Percentiles rank a stretch among this genome's conserved stretches.
Conservation (phyloP, 768 basidiomycete species). For the Lepiota subincarnata region DNA sequence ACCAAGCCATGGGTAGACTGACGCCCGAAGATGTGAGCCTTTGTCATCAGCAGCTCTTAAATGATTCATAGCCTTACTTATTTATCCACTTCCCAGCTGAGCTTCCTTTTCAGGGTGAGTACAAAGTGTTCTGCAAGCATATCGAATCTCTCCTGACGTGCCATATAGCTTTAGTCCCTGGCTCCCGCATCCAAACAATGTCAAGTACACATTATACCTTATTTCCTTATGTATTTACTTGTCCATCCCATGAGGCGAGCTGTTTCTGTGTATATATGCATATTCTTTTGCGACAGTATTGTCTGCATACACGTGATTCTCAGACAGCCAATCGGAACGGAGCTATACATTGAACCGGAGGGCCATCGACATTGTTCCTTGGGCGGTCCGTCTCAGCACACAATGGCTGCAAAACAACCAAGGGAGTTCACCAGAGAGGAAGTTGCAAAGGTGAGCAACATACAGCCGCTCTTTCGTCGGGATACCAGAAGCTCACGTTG, state of each 20-base stretch:
- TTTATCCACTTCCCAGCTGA: constrained; percentile 31
- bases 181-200: too few relatives aligned
- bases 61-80: not conserved
- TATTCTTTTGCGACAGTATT: too few relatives aligned
- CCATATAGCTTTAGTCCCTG: too few relatives aligned
- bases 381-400: not conserved
- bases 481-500: not conserved
- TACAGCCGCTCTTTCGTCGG: not conserved
- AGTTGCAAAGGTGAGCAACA: constrained; percentile 53
- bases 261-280: not conserved
- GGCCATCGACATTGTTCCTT: too few relatives aligned
- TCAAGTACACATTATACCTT: too few relatives aligned
- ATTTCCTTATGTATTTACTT: too few relatives aligned
- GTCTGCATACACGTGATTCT: not conserved
- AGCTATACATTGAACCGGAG: not conserved
- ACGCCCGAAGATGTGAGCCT: constrained; percentile 74
- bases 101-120: constrained; percentile 56
- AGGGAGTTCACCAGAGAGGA: constrained; percentile 53
- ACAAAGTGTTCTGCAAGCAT: not conserved
- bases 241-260: too few relatives aligned
- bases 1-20: constrained; percentile 89
- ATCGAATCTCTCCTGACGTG: too few relatives aligned
- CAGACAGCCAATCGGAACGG: constrained; percentile 5
- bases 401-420: constrained; percentile 9
- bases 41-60: not conserved